Conservation (phyloP, 140 eudicot genomes). For the Erigeron philadelphicus region DNA sequence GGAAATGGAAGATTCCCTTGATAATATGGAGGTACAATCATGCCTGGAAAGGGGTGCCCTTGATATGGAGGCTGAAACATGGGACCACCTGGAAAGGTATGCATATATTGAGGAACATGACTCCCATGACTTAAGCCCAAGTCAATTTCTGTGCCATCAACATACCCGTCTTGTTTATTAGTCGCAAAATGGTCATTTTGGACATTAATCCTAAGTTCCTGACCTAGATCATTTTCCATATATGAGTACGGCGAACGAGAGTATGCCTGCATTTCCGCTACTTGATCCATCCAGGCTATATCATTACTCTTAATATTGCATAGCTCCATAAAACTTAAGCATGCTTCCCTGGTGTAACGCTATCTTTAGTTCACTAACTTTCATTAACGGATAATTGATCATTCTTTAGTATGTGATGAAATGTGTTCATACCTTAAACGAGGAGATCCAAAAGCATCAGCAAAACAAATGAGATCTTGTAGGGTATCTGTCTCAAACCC, state of each 20-base stretch:
- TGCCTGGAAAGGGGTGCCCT: slow-evolving; percentile 54
- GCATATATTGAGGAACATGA: slow-evolving; percentile 45
- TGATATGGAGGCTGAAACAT: slow-evolving; percentile 56
- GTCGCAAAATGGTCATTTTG: slow-evolving; percentile 29
- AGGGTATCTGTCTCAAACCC: slow-evolving; percentile 63
- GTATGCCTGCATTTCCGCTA: slow-evolving; percentile 71
- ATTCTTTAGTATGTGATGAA: slow-evolving; percentile 12
- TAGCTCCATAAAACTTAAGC: slow-evolving; percentile 58
- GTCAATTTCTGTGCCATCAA: slow-evolving; percentile 37
- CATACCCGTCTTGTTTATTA: slow-evolving; percentile 28
- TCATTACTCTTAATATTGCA: slow-evolving; percentile 68
- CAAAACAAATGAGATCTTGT: slow-evolving; percentile 58
- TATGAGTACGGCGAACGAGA: slow-evolving; percentile 42
- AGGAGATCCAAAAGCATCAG: slow-evolving; percentile 81
- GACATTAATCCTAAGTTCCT: slow-evolving; percentile 36
- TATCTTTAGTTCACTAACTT: slow-evolving; percentile 4
- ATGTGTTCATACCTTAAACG: slow-evolving; percentile 55
- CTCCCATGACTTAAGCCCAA: slow-evolving; percentile 38
- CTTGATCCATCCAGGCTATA: slow-evolving; percentile 65
- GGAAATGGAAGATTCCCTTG: slow-evolving; percentile 54
- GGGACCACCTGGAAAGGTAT: slow-evolving; percentile 39
- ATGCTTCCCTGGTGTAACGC: slow-evolving; percentile 60
- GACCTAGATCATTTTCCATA: slow-evolving; percentile 38
- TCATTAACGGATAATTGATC: slow-evolving; percentile 1
- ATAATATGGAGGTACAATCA: slow-evolving; percentile 42